Percentiles rank a stretch among this genome's conserved stretches.
Conservation (phyloP, 495 filamentous ascomycete species). For the Talaromyces wortmannii region DNA sequence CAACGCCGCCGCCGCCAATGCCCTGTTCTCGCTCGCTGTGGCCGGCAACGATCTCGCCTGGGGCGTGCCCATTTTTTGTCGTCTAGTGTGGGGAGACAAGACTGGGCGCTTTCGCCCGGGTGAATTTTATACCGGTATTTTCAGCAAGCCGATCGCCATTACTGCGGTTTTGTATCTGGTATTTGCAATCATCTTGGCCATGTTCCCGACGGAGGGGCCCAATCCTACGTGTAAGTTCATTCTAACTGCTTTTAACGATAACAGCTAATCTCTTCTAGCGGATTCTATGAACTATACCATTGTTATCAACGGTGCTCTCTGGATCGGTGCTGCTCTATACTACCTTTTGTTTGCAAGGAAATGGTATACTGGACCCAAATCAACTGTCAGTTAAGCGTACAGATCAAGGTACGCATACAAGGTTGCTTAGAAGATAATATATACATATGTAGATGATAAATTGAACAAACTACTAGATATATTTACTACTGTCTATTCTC, state of each 20-base stretch:
- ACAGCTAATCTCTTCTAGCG: conserved; percentile 20
- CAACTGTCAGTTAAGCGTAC: conserved; percentile 39
- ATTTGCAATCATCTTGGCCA: conserved; percentile 49
- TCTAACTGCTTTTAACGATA: neutral
- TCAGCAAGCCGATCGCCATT: conserved; percentile 47
- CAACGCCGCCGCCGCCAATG: conserved; percentile 48
- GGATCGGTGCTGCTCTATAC: conserved; percentile 53
- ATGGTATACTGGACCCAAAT: conserved; percentile 70
- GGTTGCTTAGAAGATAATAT: too few relatives aligned
- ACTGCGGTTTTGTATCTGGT: conserved; percentile 45
- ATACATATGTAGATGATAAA: too few relatives aligned
- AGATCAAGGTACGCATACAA: too few relatives aligned
- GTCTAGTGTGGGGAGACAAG: conserved; percentile 53
- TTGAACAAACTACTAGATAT: too few relatives aligned
- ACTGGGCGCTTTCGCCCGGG: conserved; percentile 51
- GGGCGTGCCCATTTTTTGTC: conserved; percentile 55
- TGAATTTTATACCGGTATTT: conserved; percentile 51
- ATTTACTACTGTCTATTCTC: too few relatives aligned
- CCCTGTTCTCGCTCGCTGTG: conserved; percentile 57
- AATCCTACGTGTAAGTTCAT: conserved; percentile 38
- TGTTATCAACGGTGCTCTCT: conserved; percentile 57
- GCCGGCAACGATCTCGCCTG: conserved; percentile 58
- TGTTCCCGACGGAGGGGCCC: conserved; percentile 54
- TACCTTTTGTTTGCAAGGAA: conserved; percentile 58
- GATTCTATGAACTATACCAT: conserved; percentile 60